Percentiles rank a stretch among this genome's conserved stretches.
Conservation (phyloP, 805 yeast genomes). For the Saccharomycopsis schoenii region DNA sequence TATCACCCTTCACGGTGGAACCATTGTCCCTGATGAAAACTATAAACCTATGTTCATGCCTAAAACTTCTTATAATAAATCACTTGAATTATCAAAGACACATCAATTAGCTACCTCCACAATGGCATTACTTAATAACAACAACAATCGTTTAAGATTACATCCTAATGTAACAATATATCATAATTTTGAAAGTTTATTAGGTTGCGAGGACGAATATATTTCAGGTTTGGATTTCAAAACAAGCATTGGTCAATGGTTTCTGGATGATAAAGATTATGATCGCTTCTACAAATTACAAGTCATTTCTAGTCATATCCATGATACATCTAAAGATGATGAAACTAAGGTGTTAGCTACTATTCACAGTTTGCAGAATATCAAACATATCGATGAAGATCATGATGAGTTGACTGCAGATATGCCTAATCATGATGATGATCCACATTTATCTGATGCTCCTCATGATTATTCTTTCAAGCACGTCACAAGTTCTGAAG, state of each 20-base stretch:
- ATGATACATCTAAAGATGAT: slow-evolving; percentile 6
- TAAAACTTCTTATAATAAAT: slow-evolving; percentile 13
- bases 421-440: slow-evolving; percentile 12
- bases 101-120: slow-evolving; percentile 19
- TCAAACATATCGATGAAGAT: slow-evolving; percentile 5
- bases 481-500: slow-evolving; percentile 3
- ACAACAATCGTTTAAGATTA: not conserved
- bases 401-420: slow-evolving; percentile 13
- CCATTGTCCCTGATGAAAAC: slow-evolving; percentile 18
- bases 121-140: slow-evolving; percentile 12
- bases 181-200: slow-evolving; percentile 14
- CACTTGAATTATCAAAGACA: slow-evolving; percentile 16
- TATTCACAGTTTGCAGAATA: slow-evolving; percentile 7
- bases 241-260: slow-evolving; percentile 17
- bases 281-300: slow-evolving; percentile 12
- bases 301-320: slow-evolving; percentile 11
- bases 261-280: slow-evolving; percentile 13
- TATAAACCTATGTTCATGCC: slow-evolving; percentile 13
- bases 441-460: slow-evolving; percentile 12
- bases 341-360: not conserved
- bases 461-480: slow-evolving; percentile 16
- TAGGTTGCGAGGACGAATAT: slow-evolving; percentile 66
- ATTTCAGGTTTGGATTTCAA: slow-evolving; percentile 60
- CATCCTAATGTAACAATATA: slow-evolving; percentile 17
- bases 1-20: slow-evolving; percentile 19